A percentile compares a stretch with the other conserved stretches of the same genome.
These are phyloP conservation scores for Hericium erinaceus DNA, from an alignment of 768 basidiomycete genomes.

Conservation along the genomic window DNA sequence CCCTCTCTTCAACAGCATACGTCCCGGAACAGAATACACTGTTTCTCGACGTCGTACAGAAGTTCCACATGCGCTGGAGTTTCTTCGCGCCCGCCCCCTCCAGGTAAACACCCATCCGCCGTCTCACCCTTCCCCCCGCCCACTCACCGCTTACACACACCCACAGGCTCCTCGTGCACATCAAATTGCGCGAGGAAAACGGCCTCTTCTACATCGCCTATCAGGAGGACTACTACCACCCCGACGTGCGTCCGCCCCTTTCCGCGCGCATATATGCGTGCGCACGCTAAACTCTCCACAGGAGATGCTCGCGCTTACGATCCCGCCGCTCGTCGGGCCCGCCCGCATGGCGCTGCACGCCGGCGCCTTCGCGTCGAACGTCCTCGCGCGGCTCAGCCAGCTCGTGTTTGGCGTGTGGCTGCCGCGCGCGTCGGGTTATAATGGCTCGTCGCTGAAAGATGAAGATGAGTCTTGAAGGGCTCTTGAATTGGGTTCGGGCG, in stretches of 20 bases:
- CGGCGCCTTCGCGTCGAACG: constrained; percentile 11
- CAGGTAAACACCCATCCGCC: constrained; percentile 26
- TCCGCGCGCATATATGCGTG: not conserved
- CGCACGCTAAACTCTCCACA: constrained; percentile 14
- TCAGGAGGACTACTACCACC: constrained; percentile 55
- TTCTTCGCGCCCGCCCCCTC: constrained; percentile 36
- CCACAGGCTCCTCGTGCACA: constrained; percentile 36
- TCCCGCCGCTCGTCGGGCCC: constrained; percentile 33
- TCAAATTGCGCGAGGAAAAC: constrained; percentile 38
- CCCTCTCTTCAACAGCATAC: constrained; percentile 30
- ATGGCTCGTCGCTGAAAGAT: too few relatives aligned
- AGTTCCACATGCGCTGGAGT: constrained; percentile 42
- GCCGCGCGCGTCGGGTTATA: not conserved
- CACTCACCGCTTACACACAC: not conserved
- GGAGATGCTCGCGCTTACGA: constrained; percentile 34
- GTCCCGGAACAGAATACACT: constrained; percentile 32
- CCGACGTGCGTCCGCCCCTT: constrained; percentile 29
- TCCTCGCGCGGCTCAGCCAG: constrained; percentile 4
- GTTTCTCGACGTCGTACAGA: constrained; percentile 44
- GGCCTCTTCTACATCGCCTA: constrained; percentile 35
- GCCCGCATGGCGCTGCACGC: constrained; percentile 23
- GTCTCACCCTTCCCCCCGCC: not conserved
- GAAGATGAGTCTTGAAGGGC: too few relatives aligned
- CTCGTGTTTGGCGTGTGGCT: constrained; percentile 1
- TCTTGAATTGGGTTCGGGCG: too few relatives aligned